Percentiles rank a stretch among this genome's conserved stretches.
Evolutionary conservation across 208 protist species (phyloP).

Genomic region (Phytomonas francai): DNA sequence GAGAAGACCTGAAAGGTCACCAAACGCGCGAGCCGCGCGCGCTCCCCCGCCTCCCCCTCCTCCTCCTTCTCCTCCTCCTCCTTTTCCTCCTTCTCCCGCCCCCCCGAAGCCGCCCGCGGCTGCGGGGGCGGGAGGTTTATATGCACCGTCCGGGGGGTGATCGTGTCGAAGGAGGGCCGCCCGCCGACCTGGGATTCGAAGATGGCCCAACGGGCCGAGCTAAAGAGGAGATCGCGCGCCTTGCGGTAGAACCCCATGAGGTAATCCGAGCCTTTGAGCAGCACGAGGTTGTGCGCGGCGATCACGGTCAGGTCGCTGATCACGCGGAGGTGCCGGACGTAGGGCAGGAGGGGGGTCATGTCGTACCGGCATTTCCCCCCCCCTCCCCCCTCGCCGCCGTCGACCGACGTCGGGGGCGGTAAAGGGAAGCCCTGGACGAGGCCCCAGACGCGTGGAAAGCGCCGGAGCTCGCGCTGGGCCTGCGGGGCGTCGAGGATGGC

Average conservation of each 20-base stretch:
- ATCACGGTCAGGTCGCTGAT: constrained; percentile 63
- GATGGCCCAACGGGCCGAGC: constrained; percentile 65
- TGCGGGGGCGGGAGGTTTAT: constrained; percentile 3
- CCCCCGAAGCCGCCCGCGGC: background rate
- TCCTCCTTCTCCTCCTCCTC: constrained; percentile 12
- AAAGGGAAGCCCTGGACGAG: background rate
- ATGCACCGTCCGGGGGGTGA: background rate
- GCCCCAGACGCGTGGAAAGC: constrained; percentile 12
- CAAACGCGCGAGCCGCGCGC: background rate
- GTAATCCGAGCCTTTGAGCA: constrained; percentile 57
- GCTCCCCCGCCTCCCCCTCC: constrained; percentile 7
- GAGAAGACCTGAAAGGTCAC: constrained; percentile 62
- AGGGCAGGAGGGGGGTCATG: constrained; percentile 26
- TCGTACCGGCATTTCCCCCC: background rate
- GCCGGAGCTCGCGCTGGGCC: constrained; percentile 25
- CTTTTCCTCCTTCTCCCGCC: constrained; percentile 8
- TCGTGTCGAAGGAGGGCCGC: constrained; percentile 25
- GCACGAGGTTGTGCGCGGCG: constrained; percentile 44
- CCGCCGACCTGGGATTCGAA: constrained; percentile 60
- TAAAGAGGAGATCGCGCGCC: constrained; percentile 58
- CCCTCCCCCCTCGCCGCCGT: background rate
- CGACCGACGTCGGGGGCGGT: background rate
- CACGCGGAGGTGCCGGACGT: constrained; percentile 56
- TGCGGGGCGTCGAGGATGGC: constrained; percentile 17
- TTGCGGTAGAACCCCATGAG: constrained; percentile 52